phyloP scores from a whole-genome alignment of 495 filamentous ascomycete genomes.

The Penicillium flavigenum region DNA sequence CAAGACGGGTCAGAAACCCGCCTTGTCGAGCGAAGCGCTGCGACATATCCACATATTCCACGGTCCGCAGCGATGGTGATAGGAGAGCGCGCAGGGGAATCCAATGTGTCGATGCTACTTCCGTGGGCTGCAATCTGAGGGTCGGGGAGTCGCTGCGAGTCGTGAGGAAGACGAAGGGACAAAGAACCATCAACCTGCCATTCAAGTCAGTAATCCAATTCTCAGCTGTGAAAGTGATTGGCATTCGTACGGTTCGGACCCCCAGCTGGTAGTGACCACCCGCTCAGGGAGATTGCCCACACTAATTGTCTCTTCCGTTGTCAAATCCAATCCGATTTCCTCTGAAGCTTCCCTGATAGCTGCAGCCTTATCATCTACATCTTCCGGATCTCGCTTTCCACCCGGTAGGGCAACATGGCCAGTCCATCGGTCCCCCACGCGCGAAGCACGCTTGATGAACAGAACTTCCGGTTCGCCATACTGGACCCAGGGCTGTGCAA shows the following conservation, averaged over 20 bases:
- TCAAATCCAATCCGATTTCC: constrained; percentile 69
- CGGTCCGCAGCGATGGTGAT: constrained; percentile 59
- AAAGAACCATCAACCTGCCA: constrained; percentile 70
- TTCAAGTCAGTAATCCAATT: constrained; percentile 8
- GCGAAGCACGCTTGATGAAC: constrained; percentile 74
- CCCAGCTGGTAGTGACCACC: constrained; percentile 71
- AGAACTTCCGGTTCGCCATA: constrained; percentile 73
- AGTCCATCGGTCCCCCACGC: constrained; percentile 73
- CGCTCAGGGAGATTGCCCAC: constrained; percentile 72
- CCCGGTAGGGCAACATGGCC: constrained; percentile 75
- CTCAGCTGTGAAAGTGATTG: background rate
- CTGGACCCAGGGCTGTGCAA: constrained; percentile 67
- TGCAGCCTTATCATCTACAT: constrained; percentile 62
- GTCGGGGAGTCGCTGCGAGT: constrained; percentile 57
- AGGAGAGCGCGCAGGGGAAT: constrained; percentile 66
- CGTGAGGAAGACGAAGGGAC: constrained; percentile 69
- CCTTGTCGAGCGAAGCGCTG: constrained; percentile 57
- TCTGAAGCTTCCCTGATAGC: constrained; percentile 70
- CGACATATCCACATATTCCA: constrained; percentile 65
- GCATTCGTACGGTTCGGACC: constrained; percentile 60
- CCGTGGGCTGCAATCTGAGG: constrained; percentile 65
- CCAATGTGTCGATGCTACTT: constrained; percentile 77
- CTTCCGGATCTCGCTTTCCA: constrained; percentile 67
- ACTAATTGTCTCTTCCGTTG: constrained; percentile 51
- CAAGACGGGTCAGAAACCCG: constrained; percentile 49